Percentiles rank a stretch among this genome's conserved stretches.
Evolutionary conservation across 768 basidiomycete species (phyloP).

Genomic region (Suillus spraguei): DNA sequence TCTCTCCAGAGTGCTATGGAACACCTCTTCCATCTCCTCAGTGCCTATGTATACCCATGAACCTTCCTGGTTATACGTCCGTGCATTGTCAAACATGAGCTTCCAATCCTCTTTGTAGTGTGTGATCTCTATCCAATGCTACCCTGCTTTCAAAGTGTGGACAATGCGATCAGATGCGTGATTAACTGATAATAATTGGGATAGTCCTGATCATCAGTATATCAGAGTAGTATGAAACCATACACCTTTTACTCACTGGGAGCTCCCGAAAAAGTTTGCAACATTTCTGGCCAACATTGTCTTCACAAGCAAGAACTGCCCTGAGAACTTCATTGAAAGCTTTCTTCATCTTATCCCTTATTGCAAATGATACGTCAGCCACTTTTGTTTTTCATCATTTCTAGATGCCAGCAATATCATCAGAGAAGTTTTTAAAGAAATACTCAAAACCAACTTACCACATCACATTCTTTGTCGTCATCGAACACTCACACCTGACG

Average conservation of each 20-base stretch:
- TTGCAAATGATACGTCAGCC: constrained; percentile 54
- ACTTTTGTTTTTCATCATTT: constrained; percentile 85
- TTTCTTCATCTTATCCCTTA: constrained; percentile 82
- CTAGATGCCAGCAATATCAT: constrained; percentile 38
- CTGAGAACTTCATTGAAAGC: constrained; percentile 76
- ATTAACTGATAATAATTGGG: constrained; percentile 95
- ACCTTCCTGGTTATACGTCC: constrained; percentile 92
- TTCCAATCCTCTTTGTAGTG: constrained; percentile 80
- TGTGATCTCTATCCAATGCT: constrained; percentile 60
- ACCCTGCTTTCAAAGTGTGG: constrained; percentile 79
- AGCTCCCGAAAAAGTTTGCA: constrained; percentile 87
- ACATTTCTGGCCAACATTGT: constrained; percentile 73
- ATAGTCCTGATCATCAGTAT: constrained; percentile 62
- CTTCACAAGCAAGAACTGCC: constrained; percentile 72
- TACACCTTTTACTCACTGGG: constrained; percentile 52
- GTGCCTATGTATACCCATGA: constrained; percentile 96
- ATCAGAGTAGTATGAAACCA: constrained; percentile 5
- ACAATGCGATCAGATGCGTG: constrained; percentile 83
- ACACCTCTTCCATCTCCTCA: constrained; percentile 91
- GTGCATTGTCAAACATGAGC: constrained; percentile 93
- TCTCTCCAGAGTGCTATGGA: constrained; percentile 69
- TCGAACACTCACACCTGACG: too few species aligned
- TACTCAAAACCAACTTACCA: constrained; percentile 43
- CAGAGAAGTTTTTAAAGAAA: not conserved
- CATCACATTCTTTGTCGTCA: constrained; percentile 77